phyloP scores from a whole-genome alignment of 768 basidiomycete species.

The Tricholoma flavovirens region DNA sequence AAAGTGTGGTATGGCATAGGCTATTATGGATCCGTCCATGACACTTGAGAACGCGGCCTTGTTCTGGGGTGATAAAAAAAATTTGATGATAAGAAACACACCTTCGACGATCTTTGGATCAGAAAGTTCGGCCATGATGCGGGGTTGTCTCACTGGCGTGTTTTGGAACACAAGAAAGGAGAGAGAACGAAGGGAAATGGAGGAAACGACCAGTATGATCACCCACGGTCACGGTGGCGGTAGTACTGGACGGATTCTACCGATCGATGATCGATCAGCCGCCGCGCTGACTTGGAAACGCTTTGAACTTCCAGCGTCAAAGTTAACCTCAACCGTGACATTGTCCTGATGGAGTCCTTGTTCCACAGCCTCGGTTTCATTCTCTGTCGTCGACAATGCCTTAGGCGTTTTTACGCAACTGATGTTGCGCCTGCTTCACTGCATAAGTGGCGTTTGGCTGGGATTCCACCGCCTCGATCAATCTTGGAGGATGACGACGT shows the following conservation, averaged over 20 bases:
- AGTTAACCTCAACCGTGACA: background rate
- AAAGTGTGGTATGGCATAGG: slow-evolving; percentile 1
- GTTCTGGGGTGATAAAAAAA: background rate
- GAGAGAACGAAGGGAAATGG: slow-evolving; percentile 1
- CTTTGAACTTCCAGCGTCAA: slow-evolving; percentile 3
- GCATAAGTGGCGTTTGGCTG: slow-evolving; percentile 35
- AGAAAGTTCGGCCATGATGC: slow-evolving; percentile 71
- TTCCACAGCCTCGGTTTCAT: slow-evolving; percentile 14
- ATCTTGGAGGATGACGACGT: slow-evolving; percentile 44
- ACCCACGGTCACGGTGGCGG: background rate
- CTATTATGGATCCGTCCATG: background rate
- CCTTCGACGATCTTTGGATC: slow-evolving; percentile 72
- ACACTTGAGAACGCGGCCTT: background rate
- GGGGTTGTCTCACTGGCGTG: background rate
- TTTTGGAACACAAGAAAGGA: slow-evolving; percentile 1
- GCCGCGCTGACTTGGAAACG: slow-evolving; percentile 2
- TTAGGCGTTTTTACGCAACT: slow-evolving; percentile 19
- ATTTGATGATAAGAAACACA: slow-evolving; percentile 21
- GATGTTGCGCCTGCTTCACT: slow-evolving; percentile 8
- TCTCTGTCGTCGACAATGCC: slow-evolving; percentile 11
- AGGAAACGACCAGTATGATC: background rate
- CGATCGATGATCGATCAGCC: slow-evolving; percentile 15
- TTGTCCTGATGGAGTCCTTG: slow-evolving; percentile 21
- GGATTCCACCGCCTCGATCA: slow-evolving; percentile 34
- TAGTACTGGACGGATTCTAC: slow-evolving; percentile 16